These are phyloP conservation scores for Termitomyces sp. DNA, from an alignment of 768 basidiomycete genomes.

Conservation along the genomic window DNA sequence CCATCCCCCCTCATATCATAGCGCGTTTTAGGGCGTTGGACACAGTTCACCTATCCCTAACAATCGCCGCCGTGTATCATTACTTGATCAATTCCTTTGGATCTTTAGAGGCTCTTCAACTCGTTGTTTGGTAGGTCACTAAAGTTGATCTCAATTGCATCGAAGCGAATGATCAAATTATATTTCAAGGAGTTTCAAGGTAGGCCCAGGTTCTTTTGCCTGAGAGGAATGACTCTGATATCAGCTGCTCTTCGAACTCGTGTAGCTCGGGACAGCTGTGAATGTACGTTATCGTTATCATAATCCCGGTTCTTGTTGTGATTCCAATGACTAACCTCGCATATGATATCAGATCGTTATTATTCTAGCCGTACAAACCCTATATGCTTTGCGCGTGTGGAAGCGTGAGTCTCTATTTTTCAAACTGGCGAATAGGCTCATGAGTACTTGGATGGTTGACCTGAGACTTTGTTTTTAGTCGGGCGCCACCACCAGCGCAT, in stretches of 20 bases:
- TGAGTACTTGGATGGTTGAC: not conserved
- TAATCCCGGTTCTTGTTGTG: not conserved
- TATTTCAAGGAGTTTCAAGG: slow-evolving; percentile 23
- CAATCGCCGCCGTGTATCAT: slow-evolving; percentile 26
- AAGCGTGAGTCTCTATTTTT: no score
- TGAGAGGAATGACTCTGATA: not conserved
- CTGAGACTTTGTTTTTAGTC: slow-evolving; percentile 12
- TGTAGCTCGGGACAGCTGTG: slow-evolving; percentile 23
- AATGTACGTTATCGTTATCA: slow-evolving; percentile 17
- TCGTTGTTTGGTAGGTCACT: slow-evolving; percentile 14
- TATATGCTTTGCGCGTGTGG: slow-evolving; percentile 30
- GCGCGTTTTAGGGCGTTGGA: slow-evolving; percentile 21
- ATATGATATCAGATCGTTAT: slow-evolving; percentile 25
- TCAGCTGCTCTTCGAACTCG: not conserved
- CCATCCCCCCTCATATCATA: not conserved
- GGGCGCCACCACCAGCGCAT: slow-evolving; percentile 18
- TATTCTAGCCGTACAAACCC: slow-evolving; percentile 25
- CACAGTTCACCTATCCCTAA: slow-evolving; percentile 25
- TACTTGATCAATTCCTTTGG: slow-evolving; percentile 28
- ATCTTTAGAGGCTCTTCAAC: slow-evolving; percentile 12
- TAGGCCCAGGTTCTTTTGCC: not conserved
- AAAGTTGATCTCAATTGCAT: not conserved
- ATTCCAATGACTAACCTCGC: not conserved
- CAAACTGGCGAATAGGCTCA: no score
- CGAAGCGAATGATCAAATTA: not conserved